Evolutionary conservation across 352 stramenopile species (phyloP), one percentile per base, ranked within the genome.

Genomic region (Pythium rishiriense): DNA sequence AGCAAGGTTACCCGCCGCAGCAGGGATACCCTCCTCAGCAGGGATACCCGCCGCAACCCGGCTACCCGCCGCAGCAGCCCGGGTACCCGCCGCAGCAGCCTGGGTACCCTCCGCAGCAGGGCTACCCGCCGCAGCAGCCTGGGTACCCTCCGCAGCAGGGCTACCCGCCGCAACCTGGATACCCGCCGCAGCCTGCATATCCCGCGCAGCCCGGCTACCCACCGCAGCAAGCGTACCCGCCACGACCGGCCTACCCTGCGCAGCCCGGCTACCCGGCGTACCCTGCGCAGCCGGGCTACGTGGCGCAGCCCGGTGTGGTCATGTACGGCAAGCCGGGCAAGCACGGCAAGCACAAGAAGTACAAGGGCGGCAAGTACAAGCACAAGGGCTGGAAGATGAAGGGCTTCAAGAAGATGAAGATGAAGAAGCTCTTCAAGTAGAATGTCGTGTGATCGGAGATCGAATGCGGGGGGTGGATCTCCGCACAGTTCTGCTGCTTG

Each of bases 21-120:
- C 75, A 78, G 48, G 75, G 72, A 1, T 80, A 79, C 69, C 64
- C 61, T 29, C 56, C 56, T 3, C 62, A 69, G 49, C 73, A 78
- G 37, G 66, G 67, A 3, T 72, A 79, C 28, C 77, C 77, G 0
- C 74, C 68, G 45, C 75, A 79, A 45, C 55, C 31, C 4, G 76
- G 73, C 1, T 81, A 79, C 69, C 64, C 60, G 22, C 54, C 25
- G 21, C 62, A 68, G 62, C 58, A 74, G 46, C 69, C 62, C 37
- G 68, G 68, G 17, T 74, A 72, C 47, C 69, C 68, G 37, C 68
- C 70, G 14, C 66, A 74, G 21, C 65, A 86, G 37, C 73, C 72
- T 12, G 74, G 73, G 0, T 81, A 82, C 56, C 62, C 61, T 55
- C 66, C 66, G 4, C 66, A 73, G 29, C 66, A 73, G 41, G 65